phyloP scores from a whole-genome alignment of 169 alveolate species.

The Plasmodium sp. region DNA sequence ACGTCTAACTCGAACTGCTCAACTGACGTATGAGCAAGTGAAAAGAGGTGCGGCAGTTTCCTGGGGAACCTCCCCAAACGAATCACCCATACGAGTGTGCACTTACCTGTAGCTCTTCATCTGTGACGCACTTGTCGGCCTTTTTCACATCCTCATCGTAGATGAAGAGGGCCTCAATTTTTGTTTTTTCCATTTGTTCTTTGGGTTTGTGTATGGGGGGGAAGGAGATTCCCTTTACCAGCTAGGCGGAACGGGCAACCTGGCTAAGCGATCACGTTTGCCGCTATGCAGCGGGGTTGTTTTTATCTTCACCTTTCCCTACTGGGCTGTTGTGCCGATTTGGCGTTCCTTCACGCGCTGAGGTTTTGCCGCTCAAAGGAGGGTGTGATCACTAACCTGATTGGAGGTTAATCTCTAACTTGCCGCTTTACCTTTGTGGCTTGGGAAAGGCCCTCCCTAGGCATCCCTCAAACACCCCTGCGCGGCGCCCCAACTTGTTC shows the following conservation, averaged over 20 bases:
- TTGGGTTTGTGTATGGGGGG: background rate
- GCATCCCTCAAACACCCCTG: background rate
- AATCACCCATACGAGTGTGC: background rate
- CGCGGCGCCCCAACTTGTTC: background rate
- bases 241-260: background rate
- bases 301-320: background rate
- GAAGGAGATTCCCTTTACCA: background rate
- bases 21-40: background rate
- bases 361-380: background rate
- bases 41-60: background rate
- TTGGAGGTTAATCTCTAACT: background rate
- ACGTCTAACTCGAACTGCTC: background rate
- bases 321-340: background rate
- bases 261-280: background rate
- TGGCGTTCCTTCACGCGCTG: background rate
- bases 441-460: background rate
- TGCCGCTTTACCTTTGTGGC: background rate
- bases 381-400: background rate
- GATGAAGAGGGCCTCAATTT: conserved; percentile 48
- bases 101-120: conserved; percentile 57
- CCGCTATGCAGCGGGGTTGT: background rate
- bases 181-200: conserved; percentile 33
- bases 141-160: conserved; percentile 58
- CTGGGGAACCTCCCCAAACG: background rate
- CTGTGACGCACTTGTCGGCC: conserved; percentile 33